These are phyloP conservation scores for Filosporella fistucella DNA, from an alignment of 495 filamentous ascomycete species.

Conservation along the genomic window DNA sequence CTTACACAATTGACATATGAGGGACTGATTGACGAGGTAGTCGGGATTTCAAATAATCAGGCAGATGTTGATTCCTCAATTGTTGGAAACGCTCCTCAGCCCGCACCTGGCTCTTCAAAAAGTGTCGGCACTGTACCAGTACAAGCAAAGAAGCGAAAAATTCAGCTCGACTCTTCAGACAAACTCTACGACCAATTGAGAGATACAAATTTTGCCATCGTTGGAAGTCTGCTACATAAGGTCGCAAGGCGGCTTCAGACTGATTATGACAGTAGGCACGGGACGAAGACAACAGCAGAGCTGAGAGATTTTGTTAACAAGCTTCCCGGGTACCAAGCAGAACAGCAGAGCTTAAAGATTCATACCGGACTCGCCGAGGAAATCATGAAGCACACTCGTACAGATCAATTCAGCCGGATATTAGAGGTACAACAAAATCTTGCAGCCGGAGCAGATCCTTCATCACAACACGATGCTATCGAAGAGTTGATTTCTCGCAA, in stretches of 20 bases:
- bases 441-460: conserved; percentile 84
- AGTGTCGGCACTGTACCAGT: conserved; percentile 45
- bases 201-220: conserved; percentile 93
- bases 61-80: conserved; percentile 92
- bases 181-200: conserved; percentile 84
- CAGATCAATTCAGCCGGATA: conserved; percentile 80
- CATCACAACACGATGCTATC: conserved; percentile 81
- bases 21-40: conserved; percentile 91
- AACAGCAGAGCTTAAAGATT: conserved; percentile 85
- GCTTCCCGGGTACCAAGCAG: conserved; percentile 85
- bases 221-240: conserved; percentile 83
- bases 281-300: conserved; percentile 82
- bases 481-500: conserved; percentile 90
- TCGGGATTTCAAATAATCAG: conserved; percentile 83
- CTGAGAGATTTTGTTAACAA: conserved; percentile 90
- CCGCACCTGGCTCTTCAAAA: conserved; percentile 49
- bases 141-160: conserved; percentile 77
- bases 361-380: conserved; percentile 93
- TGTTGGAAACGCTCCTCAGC: conserved; percentile 63
- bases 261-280: conserved; percentile 86
- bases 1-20: conserved; percentile 97
- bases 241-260: conserved; percentile 82
- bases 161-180: conserved; percentile 85
- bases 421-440: conserved; percentile 95
- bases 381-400: conserved; percentile 84